Evolutionary conservation across 2,329 filamentous ascomycete species (phyloP), one percentile per base, ranked within the genome.

Genomic region (Fusarium buharicum): DNA sequence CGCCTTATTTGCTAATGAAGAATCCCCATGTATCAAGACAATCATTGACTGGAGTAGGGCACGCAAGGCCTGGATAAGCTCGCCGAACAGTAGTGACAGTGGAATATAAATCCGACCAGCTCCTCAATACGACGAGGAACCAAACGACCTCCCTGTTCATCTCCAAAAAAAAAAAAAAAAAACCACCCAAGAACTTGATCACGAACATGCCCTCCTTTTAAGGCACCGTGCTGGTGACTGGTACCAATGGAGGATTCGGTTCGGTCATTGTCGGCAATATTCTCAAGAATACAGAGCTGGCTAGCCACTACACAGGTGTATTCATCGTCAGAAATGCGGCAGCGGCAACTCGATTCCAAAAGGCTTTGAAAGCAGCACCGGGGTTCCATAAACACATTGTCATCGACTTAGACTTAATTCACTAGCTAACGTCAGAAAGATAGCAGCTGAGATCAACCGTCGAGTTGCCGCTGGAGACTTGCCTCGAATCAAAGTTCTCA

Each of bases 211-310:
- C 67, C 24, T 48, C 64, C 27, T 39, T 59, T 14, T 48, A 61
- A 51, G 74, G 76, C 50, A 70, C 73, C 2, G 72, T 79, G 22
- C 34, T 79, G 3, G 56, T 78, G 10, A 79, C 77, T 5, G 77
- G 76, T 7, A 65, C 75, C 31, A 79, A 79, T 50, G 77, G 77
- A 37, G 74, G 75, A 17, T 71, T 79, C 24, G 76, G 76, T 8
- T 73, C 72, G 11, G 69, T 72, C 18, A 75, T 76, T 8, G 71
- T 75, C 10, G 40, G 56, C 4, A 62, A 70, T 8, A 70, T 79
- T 27, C 34, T 75, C 31, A 55, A 59, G 14, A 67, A 54, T 12
- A 62, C 71, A 1, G 62, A 73, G 5, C 55, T 78, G 11, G 73
- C 75, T 4, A 64, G 68, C 5, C 59, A 66, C 22, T 74, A 78